Evolutionary conservation across 768 basidiomycete species (phyloP).

Genomic region (Tricholoma saponaceum): DNA sequence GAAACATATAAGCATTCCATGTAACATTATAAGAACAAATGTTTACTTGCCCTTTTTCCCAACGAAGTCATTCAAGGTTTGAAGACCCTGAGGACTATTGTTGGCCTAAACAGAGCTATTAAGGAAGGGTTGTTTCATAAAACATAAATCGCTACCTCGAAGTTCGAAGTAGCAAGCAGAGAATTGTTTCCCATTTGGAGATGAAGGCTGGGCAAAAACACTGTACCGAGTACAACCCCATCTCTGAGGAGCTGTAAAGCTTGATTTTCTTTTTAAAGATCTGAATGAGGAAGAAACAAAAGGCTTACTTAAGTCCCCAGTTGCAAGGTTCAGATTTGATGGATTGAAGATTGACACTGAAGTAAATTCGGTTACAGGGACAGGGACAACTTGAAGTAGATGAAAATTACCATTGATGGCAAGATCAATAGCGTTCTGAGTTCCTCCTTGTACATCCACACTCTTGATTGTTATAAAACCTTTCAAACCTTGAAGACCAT

Average conservation of each 20-base stretch:
- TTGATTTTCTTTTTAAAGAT: constrained; percentile 16
- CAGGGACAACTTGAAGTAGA: background rate
- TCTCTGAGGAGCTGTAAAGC: constrained; percentile 55
- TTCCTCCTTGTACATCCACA: constrained; percentile 68
- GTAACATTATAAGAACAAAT: background rate
- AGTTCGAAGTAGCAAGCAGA: constrained; percentile 43
- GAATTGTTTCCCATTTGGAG: constrained; percentile 60
- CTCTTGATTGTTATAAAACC: constrained; percentile 48
- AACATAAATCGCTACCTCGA: constrained; percentile 38
- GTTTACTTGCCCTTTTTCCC: constrained; percentile 43
- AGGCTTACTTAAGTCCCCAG: constrained; percentile 58
- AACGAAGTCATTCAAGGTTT: constrained; percentile 68
- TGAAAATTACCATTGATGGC: constrained; percentile 46
- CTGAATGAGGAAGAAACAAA: background rate
- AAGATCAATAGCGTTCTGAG: constrained; percentile 52
- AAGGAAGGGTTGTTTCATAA: constrained; percentile 2
- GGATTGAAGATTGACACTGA: constrained; percentile 64
- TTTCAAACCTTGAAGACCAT: constrained; percentile 59
- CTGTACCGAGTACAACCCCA: constrained; percentile 52
- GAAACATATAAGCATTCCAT: background rate
- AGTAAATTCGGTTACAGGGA: constrained; percentile 1
- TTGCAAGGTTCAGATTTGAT: constrained; percentile 56
- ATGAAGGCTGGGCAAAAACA: constrained; percentile 55
- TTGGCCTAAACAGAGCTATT: constrained; percentile 44
- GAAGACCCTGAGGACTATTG: constrained; percentile 49